Evolutionary conservation across 2,329 filamentous ascomycete genomes (phyloP).

Genomic region (Ophiostoma sp.): DNA sequence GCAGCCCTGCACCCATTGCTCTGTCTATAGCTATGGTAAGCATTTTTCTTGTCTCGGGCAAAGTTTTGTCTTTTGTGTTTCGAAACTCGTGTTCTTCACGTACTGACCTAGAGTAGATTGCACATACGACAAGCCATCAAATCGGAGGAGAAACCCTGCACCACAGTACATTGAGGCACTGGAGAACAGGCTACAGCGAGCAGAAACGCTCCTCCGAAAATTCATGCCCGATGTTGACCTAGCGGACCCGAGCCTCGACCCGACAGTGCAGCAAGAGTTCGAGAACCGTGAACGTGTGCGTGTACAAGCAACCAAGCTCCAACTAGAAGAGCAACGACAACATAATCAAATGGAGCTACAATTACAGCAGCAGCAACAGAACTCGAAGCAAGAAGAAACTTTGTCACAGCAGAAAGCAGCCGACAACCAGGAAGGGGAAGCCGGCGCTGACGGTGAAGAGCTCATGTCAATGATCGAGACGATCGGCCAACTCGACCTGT

Average conservation of each 20-base stretch:
- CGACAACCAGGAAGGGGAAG: constrained; percentile 4
- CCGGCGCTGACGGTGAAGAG: constrained; percentile 18
- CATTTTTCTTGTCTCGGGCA: neutral
- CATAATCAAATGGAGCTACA: constrained; percentile 33
- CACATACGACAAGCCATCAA: constrained; percentile 92
- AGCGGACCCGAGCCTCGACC: constrained; percentile 76
- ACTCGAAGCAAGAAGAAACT: neutral
- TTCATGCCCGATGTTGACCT: constrained; percentile 80
- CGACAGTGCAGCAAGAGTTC: constrained; percentile 65
- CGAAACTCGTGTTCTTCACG: neutral
- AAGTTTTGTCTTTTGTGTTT: neutral
- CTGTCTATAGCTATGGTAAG: constrained; percentile 88
- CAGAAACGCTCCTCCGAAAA: constrained; percentile 71
- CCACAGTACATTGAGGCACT: constrained; percentile 90
- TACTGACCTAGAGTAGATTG: constrained; percentile 56
- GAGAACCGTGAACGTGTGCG: constrained; percentile 50
- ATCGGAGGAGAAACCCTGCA: constrained; percentile 80
- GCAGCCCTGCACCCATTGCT: constrained; percentile 90
- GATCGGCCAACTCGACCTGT: constrained; percentile 83
- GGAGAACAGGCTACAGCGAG: constrained; percentile 74
- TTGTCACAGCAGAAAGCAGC: neutral
- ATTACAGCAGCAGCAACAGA: constrained; percentile 39
- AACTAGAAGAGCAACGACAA: constrained; percentile 32
- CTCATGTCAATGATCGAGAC: constrained; percentile 93
- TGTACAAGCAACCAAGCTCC: constrained; percentile 40